Base-by-base conservation (phyloP, 1,139 yeast species). In the Protomyces lactucae-debilis region DNA sequence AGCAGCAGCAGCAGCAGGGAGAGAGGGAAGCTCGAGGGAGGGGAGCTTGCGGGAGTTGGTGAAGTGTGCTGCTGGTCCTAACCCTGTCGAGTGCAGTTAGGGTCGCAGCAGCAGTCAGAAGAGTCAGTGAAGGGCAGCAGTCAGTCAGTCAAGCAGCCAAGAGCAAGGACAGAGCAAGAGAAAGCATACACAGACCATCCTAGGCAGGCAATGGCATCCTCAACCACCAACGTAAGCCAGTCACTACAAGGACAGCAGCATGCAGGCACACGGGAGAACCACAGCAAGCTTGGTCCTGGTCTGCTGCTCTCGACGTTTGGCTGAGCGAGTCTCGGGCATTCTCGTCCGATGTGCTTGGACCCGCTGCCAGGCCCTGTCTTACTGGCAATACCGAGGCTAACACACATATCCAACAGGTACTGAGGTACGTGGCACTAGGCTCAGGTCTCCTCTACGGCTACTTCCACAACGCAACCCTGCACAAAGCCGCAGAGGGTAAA, bases 401-500 rank as follows among this genome's bases (percentile, higher is more conserved):
- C 32, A 6, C 32, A 37, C 14, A 37, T 37, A 21, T 21, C 23
- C 16, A n/a, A 18, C 78, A 86, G 84, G 89, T 89, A 74, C 84
- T 91, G 75, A 90, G 98, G 85, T 93, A 95, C 86, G 81, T 96
- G 72, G 87, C 95, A 67, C 83, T 93, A 71, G 95, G 91, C 68
- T 84, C 91, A 72, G 99, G 99, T 78, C 80, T 92, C 69, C 82
- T 84, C 68, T 90, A 89, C 79, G 99, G 99, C 71, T 89, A 92
- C 71, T 82, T 83, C 77, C 96, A 90, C 82, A 88, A 95, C 79
- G 80, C 83, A 73, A 78, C 82, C 65, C 82, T 91, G 73, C 85
- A 86, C 72, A 74, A 83, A 45, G 80, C 81, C 65, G 91, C 87
- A 68, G 79, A 77, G 64, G 80, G 82, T 74, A 79, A 83, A 74